Evolutionary conservation across 805 yeast species (phyloP).

Genomic region (Sugiyamaella lignohabitans): DNA sequence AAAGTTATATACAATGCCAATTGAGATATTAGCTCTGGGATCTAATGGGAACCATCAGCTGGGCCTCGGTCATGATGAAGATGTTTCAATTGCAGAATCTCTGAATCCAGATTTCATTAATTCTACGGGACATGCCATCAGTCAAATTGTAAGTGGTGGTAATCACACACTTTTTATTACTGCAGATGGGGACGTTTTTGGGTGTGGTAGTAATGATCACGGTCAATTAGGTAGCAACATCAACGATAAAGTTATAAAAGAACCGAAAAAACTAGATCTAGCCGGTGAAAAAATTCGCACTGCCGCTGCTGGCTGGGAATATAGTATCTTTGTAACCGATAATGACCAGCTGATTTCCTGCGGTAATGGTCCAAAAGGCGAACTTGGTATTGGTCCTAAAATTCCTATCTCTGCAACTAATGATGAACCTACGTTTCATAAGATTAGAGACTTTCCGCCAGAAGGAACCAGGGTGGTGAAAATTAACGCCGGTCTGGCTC

Average conservation of each 20-base stretch:
- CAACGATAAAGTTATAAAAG: neutral
- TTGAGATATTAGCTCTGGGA: slow-evolving; percentile 44
- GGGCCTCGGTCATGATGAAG: slow-evolving; percentile 53
- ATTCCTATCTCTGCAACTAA: neutral
- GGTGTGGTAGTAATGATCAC: slow-evolving; percentile 50
- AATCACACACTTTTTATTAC: slow-evolving; percentile 69
- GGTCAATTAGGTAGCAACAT: slow-evolving; percentile 42
- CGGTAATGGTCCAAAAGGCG: slow-evolving; percentile 70
- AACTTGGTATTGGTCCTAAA: slow-evolving; percentile 50
- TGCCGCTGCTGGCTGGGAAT: slow-evolving; percentile 78
- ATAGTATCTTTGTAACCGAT: slow-evolving; percentile 44
- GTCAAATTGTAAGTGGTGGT: slow-evolving; percentile 66
- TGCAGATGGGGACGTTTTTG: slow-evolving; percentile 46
- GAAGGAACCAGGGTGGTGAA: slow-evolving; percentile 13
- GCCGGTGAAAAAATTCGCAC: slow-evolving; percentile 21
- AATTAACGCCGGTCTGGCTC: slow-evolving; percentile 30
- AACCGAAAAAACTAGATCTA: neutral
- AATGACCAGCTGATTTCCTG: slow-evolving; percentile 40
- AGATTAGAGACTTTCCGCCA: slow-evolving; percentile 18
- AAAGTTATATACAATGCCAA: neutral
- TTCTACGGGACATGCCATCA: neutral
- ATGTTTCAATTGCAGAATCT: slow-evolving; percentile 32
- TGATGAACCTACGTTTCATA: slow-evolving; percentile 3
- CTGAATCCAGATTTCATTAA: slow-evolving; percentile 6
- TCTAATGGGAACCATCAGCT: slow-evolving; percentile 79